Percentiles rank a stretch among this genome's conserved stretches.
phyloP scores from a whole-genome alignment of 192 early-diverging fungal genomes.

The Coemansia guatemalensis region DNA sequence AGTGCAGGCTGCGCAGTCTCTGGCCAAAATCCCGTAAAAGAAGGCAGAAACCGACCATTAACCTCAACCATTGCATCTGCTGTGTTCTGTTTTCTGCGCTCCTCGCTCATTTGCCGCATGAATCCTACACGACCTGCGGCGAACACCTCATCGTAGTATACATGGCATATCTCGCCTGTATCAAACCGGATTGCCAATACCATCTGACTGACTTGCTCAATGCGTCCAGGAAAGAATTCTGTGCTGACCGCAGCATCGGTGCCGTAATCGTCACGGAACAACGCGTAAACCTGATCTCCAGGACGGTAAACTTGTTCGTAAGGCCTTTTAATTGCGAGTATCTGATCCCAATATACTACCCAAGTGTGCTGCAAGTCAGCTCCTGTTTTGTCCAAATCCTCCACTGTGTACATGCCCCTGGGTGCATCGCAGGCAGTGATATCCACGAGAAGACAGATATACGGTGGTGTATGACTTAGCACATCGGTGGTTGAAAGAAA shows the following conservation, averaged over 20 bases:
- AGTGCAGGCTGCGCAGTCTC: slow-evolving; percentile 22
- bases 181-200: slow-evolving; percentile 36
- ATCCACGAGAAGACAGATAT: slow-evolving; percentile 28
- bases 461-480: slow-evolving; percentile 12
- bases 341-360: slow-evolving; percentile 49
- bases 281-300: slow-evolving; percentile 48
- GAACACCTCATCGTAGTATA: slow-evolving; percentile 53
- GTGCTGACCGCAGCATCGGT: slow-evolving; percentile 36
- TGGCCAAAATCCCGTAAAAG: slow-evolving; percentile 52
- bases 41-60: slow-evolving; percentile 24
- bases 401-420: slow-evolving; percentile 39
- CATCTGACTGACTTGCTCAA: slow-evolving; percentile 20
- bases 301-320: slow-evolving; percentile 36
- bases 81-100: slow-evolving; percentile 9
- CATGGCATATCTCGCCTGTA: slow-evolving; percentile 30
- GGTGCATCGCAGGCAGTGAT: slow-evolving; percentile 33
- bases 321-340: slow-evolving; percentile 35
- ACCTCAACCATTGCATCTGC: slow-evolving; percentile 25
- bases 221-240: slow-evolving; percentile 41
- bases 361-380: slow-evolving; percentile 16
- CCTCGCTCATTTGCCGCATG: slow-evolving; percentile 34
- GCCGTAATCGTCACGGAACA: slow-evolving; percentile 39
- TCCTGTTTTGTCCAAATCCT: slow-evolving; percentile 16
- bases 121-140: slow-evolving; percentile 43
- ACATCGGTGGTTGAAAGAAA: slow-evolving; percentile 24